phyloP scores from a whole-genome alignment of 2,329 filamentous ascomycete genomes.

The Allantophomopsis lycopodina region DNA sequence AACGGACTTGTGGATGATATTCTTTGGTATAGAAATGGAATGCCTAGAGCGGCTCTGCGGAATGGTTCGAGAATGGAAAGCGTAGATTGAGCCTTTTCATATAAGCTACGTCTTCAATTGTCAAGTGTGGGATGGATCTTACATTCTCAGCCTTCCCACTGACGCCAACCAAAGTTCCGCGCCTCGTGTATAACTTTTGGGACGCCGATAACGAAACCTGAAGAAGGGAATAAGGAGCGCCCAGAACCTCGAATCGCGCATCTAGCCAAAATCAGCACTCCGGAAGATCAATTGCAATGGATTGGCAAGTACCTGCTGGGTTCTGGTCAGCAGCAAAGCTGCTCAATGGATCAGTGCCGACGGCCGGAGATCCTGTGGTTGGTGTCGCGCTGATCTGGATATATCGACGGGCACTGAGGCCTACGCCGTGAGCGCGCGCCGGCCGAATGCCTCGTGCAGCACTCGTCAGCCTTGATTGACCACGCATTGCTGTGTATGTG shows the following conservation, averaged over 20 bases:
- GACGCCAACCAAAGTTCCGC: constrained; percentile 81
- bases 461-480: constrained; percentile 12
- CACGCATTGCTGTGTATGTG: constrained; percentile 12
- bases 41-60: constrained; percentile 63
- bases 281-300: not conserved
- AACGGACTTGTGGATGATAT: constrained; percentile 79
- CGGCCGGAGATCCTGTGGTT: constrained; percentile 36
- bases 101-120: constrained; percentile 1
- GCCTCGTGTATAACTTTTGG: constrained; percentile 82
- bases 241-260: constrained; percentile 87
- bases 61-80: constrained; percentile 78
- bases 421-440: constrained; percentile 7
- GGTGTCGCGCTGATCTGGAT: constrained; percentile 52
- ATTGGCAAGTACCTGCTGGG: constrained; percentile 9
- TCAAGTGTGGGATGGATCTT: constrained; percentile 13
- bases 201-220: constrained; percentile 89
- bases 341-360: constrained; percentile 41
- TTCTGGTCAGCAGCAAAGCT: constrained; percentile 14
- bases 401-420: constrained; percentile 27
- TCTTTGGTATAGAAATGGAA: constrained; percentile 91
- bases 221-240: constrained; percentile 82
- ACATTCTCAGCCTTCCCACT: constrained; percentile 88
- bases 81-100: constrained; percentile 64
- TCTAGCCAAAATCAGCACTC: constrained; percentile 38
- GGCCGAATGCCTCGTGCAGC: constrained; percentile 12